Conservation (phyloP, 78 protist species). For the Reticulomyxa filosa region DNA sequence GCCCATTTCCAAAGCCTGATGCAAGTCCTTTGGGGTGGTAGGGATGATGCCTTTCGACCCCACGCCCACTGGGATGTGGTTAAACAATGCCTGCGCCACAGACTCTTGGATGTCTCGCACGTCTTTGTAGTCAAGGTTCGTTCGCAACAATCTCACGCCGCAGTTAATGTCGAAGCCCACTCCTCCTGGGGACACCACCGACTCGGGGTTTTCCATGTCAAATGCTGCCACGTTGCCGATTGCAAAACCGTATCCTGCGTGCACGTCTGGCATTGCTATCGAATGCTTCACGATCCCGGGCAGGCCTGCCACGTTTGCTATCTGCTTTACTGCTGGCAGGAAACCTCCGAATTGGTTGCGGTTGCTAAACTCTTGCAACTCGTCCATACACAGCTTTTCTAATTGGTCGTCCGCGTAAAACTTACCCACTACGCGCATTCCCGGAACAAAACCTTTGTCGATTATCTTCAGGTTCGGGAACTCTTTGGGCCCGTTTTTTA, state of each 20-base stretch:
- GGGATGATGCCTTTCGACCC: conserved; percentile 73
- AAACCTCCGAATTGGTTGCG: conserved; percentile 27
- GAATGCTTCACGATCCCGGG: conserved; percentile 29
- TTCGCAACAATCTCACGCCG: conserved; percentile 83
- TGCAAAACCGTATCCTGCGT: conserved; percentile 77
- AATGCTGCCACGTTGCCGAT: conserved; percentile 89
- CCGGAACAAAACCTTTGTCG: too few species aligned
- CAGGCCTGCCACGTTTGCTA: conserved; percentile 24
- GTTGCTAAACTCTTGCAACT: too few species aligned
- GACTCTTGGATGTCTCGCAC: conserved; percentile 36
- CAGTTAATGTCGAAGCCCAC: conserved; percentile 89
- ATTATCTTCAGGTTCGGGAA: too few species aligned
- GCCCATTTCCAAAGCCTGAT: conserved; percentile 53
- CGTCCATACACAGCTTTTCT: too few species aligned
- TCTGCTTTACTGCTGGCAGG: conserved; percentile 21
- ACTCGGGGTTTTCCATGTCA: conserved; percentile 60
- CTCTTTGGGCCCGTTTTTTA: too few species aligned
- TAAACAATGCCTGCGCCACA: conserved; percentile 38
- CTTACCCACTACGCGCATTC: too few species aligned
- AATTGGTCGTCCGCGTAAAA: too few species aligned
- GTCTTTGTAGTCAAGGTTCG: conserved; percentile 55
- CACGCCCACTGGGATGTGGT: conserved; percentile 81
- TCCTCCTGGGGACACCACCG: conserved; percentile 81
- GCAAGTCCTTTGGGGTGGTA: conserved; percentile 22
- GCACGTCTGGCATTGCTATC: conserved; percentile 72